These are phyloP conservation scores for Rhizopogon vinicolor DNA, from an alignment of 768 basidiomycete species.

Conservation along the genomic window DNA sequence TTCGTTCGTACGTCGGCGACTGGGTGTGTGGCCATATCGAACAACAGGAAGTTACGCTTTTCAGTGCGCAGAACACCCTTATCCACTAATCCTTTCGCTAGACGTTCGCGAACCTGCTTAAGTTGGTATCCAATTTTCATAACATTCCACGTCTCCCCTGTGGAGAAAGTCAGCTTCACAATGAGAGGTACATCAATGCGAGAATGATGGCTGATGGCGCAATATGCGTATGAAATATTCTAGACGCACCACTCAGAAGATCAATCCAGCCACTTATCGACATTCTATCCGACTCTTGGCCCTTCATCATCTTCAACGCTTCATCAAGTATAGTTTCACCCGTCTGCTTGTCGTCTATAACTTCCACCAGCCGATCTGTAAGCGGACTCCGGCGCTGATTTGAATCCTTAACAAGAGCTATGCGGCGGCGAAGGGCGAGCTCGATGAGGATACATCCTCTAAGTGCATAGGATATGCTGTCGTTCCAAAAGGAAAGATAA, in stretches of 20 bases:
- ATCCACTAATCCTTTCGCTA: conserved; percentile 96
- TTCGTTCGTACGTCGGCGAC: conserved; percentile 92
- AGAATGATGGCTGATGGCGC: not conserved
- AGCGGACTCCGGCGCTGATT: conserved; percentile 66
- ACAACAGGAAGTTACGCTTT: conserved; percentile 96
- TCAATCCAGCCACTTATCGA: conserved; percentile 93
- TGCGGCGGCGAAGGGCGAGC: conserved; percentile 90
- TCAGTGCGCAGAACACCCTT: conserved; percentile 99
- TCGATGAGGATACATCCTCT: conserved; percentile 98
- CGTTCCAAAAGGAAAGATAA: conserved; percentile 99
- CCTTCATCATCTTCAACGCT: conserved; percentile 93
- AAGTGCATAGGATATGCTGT: conserved; percentile 98
- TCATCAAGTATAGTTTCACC: conserved; percentile 97
- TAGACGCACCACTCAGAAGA: conserved; percentile 77
- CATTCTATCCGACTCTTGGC: conserved; percentile 49
- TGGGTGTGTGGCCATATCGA: conserved; percentile 99
- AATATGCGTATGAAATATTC: not conserved
- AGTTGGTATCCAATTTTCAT: conserved; percentile 99
- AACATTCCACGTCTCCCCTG: conserved; percentile 99
- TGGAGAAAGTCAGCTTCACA: not conserved
- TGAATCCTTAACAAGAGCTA: conserved; percentile 86
- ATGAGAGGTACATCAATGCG: not conserved
- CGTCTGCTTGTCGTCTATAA: conserved; percentile 87
- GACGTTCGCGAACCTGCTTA: conserved; percentile 95
- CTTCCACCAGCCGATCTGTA: conserved; percentile 83